Evolutionary conservation across 257 asterid species (phyloP), one percentile per base, ranked within the genome.

Genomic region (Craterostigma plantagineum): DNA sequence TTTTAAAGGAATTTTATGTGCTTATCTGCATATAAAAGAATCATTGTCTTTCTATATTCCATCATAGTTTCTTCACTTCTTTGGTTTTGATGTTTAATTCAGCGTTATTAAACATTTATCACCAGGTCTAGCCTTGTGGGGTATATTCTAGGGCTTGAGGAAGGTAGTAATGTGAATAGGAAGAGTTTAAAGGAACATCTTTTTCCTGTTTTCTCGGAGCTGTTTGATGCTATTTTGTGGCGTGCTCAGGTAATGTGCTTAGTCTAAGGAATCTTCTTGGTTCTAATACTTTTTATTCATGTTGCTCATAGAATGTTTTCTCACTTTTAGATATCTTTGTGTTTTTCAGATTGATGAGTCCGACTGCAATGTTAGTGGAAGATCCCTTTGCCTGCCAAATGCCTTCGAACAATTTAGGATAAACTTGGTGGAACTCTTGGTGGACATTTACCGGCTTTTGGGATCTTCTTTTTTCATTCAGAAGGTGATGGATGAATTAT

Each of bases 101-200:
- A 46, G 30, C 30, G 30, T 23, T 6, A 23, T 23, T 23, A 6
- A 23, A 2, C 6, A 6, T 23, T 23, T 23, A 23, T 23, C 46
- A 57, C 61, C 73, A 83, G 95, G 95, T 79, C 77, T 55, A 71
- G 81, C 72, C 78, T 84, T 56, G 71, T 79, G 4, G 70, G 77
- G 51, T 75, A 63, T 63, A 76, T 84, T 60, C 67, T 79, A 54
- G 79, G 84, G 46, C 69, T 54, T 50, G 77, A 62, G 50, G 61
- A 40, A 45, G 73, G 65, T 65, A 36, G 46, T 59, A 68, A 64
- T 55, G 75, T 58, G 48, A 65, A 53, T 56, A 62, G 65, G 70
- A 68, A 65, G 63, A 60, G 53, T 46, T 56, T 71, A 46, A 72
- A 63, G 60, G 75, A 69, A 57, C 18, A 67, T 39, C 70, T 67